phyloP scores from a whole-genome alignment of 2,329 filamentous ascomycete species.

The Alternaria sp. region DNA sequence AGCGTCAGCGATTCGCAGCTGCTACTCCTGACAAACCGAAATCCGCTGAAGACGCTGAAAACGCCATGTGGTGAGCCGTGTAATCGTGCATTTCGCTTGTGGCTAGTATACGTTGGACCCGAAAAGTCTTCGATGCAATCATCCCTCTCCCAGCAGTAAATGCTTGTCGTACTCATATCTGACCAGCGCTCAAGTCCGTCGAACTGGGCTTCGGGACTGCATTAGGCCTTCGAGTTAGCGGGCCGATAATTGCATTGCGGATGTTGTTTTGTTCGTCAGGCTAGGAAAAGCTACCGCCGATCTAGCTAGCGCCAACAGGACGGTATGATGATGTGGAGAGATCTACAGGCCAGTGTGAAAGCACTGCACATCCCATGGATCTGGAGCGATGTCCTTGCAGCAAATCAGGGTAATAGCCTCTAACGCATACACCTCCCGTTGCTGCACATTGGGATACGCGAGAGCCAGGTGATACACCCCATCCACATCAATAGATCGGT shows the following conservation, averaged over 20 bases:
- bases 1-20: constrained; percentile 9
- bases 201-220: constrained; percentile 26
- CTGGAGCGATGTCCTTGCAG: constrained; percentile 24
- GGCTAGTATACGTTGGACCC: constrained; percentile 3
- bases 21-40: constrained; percentile 16
- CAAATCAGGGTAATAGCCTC: constrained; percentile 31
- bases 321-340: constrained; percentile 15
- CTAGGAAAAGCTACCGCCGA: constrained; percentile 6
- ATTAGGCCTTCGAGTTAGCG: constrained; percentile 7
- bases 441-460: constrained; percentile 34
- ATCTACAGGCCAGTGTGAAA: constrained; percentile 23
- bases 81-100: constrained; percentile 16
- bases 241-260: constrained; percentile 15
- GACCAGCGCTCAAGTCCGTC: constrained; percentile 36
- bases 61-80: constrained; percentile 11
- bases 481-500: constrained; percentile 33
- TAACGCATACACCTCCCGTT: constrained; percentile 25
- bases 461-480: constrained; percentile 37
- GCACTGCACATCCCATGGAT: constrained; percentile 24
- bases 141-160: constrained; percentile 9
- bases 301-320: constrained; percentile 18
- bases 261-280: constrained; percentile 23
- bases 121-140: constrained; percentile 12
- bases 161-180: constrained; percentile 7
- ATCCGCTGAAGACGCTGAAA: constrained; percentile 10